Evolutionary conservation across 2,329 filamentous ascomycete genomes (phyloP), one percentile per base, ranked within the genome.

Genomic region (Ophiostoma populinum): DNA sequence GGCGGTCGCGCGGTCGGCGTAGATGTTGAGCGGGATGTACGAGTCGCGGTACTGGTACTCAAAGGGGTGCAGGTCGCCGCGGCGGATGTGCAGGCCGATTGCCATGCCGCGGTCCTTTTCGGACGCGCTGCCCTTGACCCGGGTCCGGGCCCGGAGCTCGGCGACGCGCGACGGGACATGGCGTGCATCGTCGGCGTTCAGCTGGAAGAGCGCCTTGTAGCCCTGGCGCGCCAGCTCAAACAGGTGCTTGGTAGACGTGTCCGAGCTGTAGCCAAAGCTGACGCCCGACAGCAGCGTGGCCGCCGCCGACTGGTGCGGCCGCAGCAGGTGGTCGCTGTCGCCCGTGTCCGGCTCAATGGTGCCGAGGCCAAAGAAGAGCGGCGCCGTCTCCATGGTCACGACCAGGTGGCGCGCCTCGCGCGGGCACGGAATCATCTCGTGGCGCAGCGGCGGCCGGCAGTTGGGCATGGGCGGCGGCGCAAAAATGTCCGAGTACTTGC

Each of bases 341-440:
- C 32, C 20, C 3, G 11, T 24, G 9, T 5, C 32, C 9, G 9
- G 11, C 8, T 18, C 3, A 8, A 6, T 16, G 24, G 19, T 16
- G n/a, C 10, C 33, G 6, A 28, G n/a, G 3, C 18, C 25, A 44
- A 87, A 79, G 0, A 71, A 64, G 42, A 70, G 70, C 6, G 55
- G 54, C 2, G 70, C 65, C 0, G 80, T 90, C 6, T 75, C 69
- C 6, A 70, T 63, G 0, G 80, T 81, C 9, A 86, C 69, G 3
- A 86, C 61, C 3, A 92, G 59, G 52, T 92, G 83, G 11, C 65
- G 68, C 5, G 81, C 79, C 39, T 70, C 72, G 36, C 74, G 75
- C 2, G 83, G 83, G 48, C 81, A 92, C 1, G 85, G 82, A 0
- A 90, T 58, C 52, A 83, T 80, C 45, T 85, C 71, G 37, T 80